Percentiles rank a stretch among this genome's conserved stretches.
phyloP scores from a whole-genome alignment of 2,329 filamentous ascomycete genomes.

The Phyllosticta paracitricarpa region DNA sequence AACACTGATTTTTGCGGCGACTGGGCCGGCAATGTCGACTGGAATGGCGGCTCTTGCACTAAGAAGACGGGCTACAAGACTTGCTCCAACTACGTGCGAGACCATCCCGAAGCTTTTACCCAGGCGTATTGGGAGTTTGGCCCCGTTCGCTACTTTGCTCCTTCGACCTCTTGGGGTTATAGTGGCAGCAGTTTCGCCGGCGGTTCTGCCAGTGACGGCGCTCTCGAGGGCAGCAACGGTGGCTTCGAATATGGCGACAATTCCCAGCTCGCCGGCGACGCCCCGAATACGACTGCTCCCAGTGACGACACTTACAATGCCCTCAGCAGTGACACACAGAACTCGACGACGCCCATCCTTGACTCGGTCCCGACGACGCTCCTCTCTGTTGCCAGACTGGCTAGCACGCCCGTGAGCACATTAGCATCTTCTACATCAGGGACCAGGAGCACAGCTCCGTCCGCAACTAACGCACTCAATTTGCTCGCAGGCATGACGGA shows the following conservation, averaged over 20 bases:
- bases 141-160: constrained; percentile 12
- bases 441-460: background rate
- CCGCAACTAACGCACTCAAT: background rate
- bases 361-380: background rate
- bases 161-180: background rate
- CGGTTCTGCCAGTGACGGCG: background rate
- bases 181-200: background rate
- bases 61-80: constrained; percentile 38
- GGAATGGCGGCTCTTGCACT: constrained; percentile 31
- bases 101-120: constrained; percentile 21
- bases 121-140: constrained; percentile 28
- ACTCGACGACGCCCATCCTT: background rate
- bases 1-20: constrained; percentile 44
- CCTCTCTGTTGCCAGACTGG: background rate
- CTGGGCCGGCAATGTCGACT: constrained; percentile 47
- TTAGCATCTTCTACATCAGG: background rate
- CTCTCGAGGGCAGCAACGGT: background rate
- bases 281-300: background rate
- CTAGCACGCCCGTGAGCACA: background rate
- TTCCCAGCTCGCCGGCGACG: background rate
- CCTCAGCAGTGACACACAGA: background rate
- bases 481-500: background rate
- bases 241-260: background rate
- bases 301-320: background rate
- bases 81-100: constrained; percentile 23